Evolutionary conservation across 768 basidiomycete species (phyloP), one percentile per base, ranked within the genome.

Genomic region (Leucosporidium scottii): DNA sequence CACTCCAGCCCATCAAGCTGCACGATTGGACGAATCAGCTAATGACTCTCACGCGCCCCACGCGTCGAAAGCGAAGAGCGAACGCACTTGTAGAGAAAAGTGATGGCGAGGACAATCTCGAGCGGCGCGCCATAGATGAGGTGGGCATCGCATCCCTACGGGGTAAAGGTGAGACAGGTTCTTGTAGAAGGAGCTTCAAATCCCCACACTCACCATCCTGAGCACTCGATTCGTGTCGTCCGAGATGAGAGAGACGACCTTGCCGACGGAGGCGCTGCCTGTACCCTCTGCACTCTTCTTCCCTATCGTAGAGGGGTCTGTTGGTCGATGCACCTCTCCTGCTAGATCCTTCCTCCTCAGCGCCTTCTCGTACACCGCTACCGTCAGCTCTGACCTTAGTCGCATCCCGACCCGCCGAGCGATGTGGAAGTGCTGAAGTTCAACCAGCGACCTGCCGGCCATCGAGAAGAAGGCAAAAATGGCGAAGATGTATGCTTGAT

Each of bases 211-310:
- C 28, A 61, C 66, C 72, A 73, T 67, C 20, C 72, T 36, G 18
- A 70, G 20, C 0, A 73, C 60, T 10, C 66, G 51, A 31, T 86
- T 87, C 3, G 86, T 85, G 75, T 91, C 89, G 10, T 84, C 85
- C 20, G 61, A 48, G 20, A 74, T 67, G 56, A 74, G 65, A 3
- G 64, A 57, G 9, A 71, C 56, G 28, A 74, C 66, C 55, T 69
- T 70, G 2, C 74, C 74, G n/a, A 70, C 65, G 20, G 59, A 58
- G 2, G 74, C 73, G n/a, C 54, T 67, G 36, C 47, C 70, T 48
- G 81, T 31, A 13, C 44, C 34, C 31, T 44, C 20, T 78, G 50
- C 36, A 31, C n/a, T n/a, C n/a, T n/a, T 63, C 44, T 44, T 27
- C 4, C 50, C 55, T 39, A 21, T 48, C 54, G 12, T n/a, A 15